phyloP scores from a whole-genome alignment of 2,329 filamentous ascomycete genomes.

The Fusarium pseudonygamai region DNA sequence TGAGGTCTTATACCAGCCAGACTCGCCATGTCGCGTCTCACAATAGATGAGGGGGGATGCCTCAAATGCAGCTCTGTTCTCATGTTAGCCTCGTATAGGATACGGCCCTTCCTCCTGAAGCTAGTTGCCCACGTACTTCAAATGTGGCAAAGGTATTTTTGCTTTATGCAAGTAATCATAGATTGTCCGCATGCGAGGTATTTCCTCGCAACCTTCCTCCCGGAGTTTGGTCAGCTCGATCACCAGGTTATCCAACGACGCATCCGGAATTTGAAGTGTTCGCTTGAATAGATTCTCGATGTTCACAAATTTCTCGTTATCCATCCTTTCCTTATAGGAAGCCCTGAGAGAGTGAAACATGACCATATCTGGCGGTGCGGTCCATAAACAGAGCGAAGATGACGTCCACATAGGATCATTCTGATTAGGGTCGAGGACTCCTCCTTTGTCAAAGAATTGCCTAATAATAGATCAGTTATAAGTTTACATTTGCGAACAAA shows the following conservation, averaged over 20 bases:
- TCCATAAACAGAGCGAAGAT: conserved; percentile 14
- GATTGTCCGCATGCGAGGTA: neutral
- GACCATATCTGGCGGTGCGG: conserved; percentile 19
- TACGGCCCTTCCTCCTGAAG: neutral
- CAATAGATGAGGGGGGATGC: conserved; percentile 7
- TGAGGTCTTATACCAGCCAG: conserved; percentile 18
- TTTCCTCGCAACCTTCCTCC: neutral
- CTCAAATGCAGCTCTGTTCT: conserved; percentile 18
- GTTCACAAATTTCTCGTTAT: neutral
- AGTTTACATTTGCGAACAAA: neutral
- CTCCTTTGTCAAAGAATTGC: neutral
- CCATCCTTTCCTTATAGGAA: neutral
- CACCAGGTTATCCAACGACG: neutral
- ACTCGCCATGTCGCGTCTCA: neutral
- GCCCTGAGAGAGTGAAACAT: neutral
- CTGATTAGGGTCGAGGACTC: conserved; percentile 5
- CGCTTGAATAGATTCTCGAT: conserved; percentile 4
- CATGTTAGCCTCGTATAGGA: neutral
- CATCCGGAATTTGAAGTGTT: neutral
- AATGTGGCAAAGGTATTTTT: neutral
- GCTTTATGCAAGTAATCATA: neutral
- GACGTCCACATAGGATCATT: conserved; percentile 3
- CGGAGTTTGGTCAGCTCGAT: neutral
- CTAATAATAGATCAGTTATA: neutral
- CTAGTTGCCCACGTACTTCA: neutral